A percentile compares a stretch with the other conserved stretches of the same genome.
phyloP scores from a whole-genome alignment of 2,329 filamentous ascomycete genomes.

The Venturia asperata region DNA sequence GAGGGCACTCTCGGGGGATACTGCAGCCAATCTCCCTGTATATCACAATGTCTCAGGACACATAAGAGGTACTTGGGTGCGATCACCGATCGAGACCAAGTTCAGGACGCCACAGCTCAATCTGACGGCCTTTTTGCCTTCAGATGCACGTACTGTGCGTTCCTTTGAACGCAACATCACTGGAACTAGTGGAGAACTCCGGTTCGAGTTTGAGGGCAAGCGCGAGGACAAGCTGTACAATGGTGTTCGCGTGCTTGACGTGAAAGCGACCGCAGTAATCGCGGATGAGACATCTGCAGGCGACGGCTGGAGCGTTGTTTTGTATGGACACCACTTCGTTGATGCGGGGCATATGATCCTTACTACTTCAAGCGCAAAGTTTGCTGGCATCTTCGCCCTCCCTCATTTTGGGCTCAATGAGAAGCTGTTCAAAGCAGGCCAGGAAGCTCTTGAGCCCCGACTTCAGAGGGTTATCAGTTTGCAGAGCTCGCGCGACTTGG shows the following conservation, averaged over 20 bases:
- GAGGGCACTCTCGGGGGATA: background rate
- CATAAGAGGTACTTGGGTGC: conserved; percentile 20
- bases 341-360: conserved; percentile 72
- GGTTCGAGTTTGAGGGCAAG: conserved; percentile 16
- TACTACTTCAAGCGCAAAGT: conserved; percentile 85
- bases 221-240: background rate
- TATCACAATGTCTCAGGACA: conserved; percentile 21
- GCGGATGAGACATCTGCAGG: conserved; percentile 64
- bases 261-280: conserved; percentile 46
- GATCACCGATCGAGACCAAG: conserved; percentile 12
- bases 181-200: conserved; percentile 14
- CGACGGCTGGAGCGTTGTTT: conserved; percentile 68
- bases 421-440: conserved; percentile 41
- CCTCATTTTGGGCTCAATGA: conserved; percentile 68
- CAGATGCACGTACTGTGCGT: background rate
- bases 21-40: conserved; percentile 4
- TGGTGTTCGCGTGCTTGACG: background rate
- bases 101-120: conserved; percentile 17
- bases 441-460: conserved; percentile 62
- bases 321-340: conserved; percentile 82
- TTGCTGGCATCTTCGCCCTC: conserved; percentile 81
- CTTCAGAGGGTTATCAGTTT: conserved; percentile 60
- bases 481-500: conserved; percentile 48
- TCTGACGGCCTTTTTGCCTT: conserved; percentile 16
- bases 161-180: conserved; percentile 19